Base-by-base conservation (phyloP, 257 asterid species). In the Solanum sitiens region DNA sequence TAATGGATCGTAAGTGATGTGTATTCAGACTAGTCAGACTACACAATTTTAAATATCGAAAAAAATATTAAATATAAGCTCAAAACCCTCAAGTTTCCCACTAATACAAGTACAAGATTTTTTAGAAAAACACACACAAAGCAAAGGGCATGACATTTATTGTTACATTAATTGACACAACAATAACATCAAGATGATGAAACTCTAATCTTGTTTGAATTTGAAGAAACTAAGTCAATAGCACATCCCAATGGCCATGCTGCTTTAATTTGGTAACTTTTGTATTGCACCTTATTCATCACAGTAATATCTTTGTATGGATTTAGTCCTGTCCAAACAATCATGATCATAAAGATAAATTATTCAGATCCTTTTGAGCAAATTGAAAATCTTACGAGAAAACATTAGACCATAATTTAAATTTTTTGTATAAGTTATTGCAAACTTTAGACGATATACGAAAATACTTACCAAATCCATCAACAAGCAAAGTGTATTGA, bases 241-340 rank as follows among this genome's bases (percentile, higher is more conserved):
- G 94, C 96, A 75, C 91, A 89, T 6, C 96, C 94, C 13, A 94
- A 91, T 6, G 96, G 95, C 96, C 95, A 94, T 2, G 94, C 94
- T 35, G 93, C 92, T 27, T 47, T 91, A 3, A 93, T 47, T 35
- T 77, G 15, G 1, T 91, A 85, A 3, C 86, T 91, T 68, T 89
- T 83, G 90, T 94, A 92, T 21, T 89, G 85, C 6, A 94, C 75
- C 32, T 85, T 63, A 32, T 71, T 73, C 85, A 93, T 45, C 87
- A 91, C 87, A 2, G 89, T 92, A 16, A 94, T 67, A 15, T 91
- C 85, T 27, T 86, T 63, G 21, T 23, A 42, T 0, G 89, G 94
- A 63, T 84, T n/a, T 40, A 91, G 3, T n/a, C 95, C 93, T 91
- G 87, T 75, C 59, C 37, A 39, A 53, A 32, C 2, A 42, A 77